Conservation (phyloP, 129 eudicot genomes). For the Dittrichia graveolens region DNA sequence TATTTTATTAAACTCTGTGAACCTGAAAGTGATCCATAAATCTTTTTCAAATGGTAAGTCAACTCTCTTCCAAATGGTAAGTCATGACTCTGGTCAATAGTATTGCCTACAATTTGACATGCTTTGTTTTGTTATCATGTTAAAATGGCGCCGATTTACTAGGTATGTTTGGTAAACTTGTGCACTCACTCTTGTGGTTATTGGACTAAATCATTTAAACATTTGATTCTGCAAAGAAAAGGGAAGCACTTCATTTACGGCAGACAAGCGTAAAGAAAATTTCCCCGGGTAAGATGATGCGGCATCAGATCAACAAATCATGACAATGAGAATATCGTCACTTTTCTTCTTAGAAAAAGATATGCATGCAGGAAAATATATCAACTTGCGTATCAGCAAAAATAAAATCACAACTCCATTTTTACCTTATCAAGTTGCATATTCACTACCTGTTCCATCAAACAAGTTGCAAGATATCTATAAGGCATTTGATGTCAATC, state of each 20-base stretch:
- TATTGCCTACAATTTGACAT: too few relatives aligned
- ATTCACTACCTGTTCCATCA: slow-evolving; percentile 37
- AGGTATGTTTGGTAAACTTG: too few relatives aligned
- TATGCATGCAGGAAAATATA: slow-evolving; percentile 19
- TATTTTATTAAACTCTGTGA: neutral
- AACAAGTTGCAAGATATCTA: slow-evolving; percentile 39
- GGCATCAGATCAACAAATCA: slow-evolving; percentile 44
- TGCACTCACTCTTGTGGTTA: too few relatives aligned
- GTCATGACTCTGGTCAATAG: too few relatives aligned
- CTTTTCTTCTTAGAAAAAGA: slow-evolving; percentile 43
- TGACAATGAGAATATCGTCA: slow-evolving; percentile 40
- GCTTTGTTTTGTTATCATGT: neutral
- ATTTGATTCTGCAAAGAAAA: slow-evolving; percentile 26
- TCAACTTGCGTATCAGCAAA: slow-evolving; percentile 37
- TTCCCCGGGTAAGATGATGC: slow-evolving; percentile 35
- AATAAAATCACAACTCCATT: slow-evolving; percentile 28
- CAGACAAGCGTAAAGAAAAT: slow-evolving; percentile 28
- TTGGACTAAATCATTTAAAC: neutral
- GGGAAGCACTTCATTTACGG: slow-evolving; percentile 37
- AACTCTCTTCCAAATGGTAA: neutral
- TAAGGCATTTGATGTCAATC: slow-evolving; percentile 19
- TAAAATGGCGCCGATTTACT: neutral
- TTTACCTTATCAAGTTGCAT: slow-evolving; percentile 36
- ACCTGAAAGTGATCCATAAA: slow-evolving; percentile 1
- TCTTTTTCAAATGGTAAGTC: too few relatives aligned